Evolutionary conservation across 192 early-diverging fungal genomes (phyloP), one percentile per base, ranked within the genome.

Genomic region (Rhizoclosmatium globosum): DNA sequence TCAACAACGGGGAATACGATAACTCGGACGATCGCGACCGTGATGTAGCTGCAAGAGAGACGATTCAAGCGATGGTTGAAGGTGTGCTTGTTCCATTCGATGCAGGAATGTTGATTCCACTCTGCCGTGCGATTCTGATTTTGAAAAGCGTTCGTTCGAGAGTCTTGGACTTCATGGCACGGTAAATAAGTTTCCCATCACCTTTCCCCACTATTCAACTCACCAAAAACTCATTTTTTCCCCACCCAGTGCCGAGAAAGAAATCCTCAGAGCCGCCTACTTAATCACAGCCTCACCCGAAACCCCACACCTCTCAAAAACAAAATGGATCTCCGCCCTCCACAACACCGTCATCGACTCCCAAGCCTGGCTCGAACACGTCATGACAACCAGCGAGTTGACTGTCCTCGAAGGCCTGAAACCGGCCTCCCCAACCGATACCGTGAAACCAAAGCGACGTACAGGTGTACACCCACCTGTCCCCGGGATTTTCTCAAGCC

Each of bases 331-430:
- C 6, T 58, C 43, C 15, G 19, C 73, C 23, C 56, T 74, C 47
- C 62, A 64, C 60, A 57, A 59, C 9, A 74, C 15, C 23, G 73
- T 74, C 11, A 45, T 74, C 43, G 73, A 74, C 23, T 74, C 73
- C 19, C 73, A 74, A 23, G 73, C 59, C 9, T 74, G 73, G 73
- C 61, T 74, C 15, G 59, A 74, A 13, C 19, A 64, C 23, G 73
- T 74, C 41, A 62, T 74, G 73, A 74, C 59, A 43, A 74, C 44
- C n/a, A 42, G 31, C 21, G 73, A 74, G 38, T 59, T 74, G 13
- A 74, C 73, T 3, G 73, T 64, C 13, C 73, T 74, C n/a, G 73
- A 74, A 74, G 73, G 73, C 59, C 61, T 74, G 17, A 74, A 74
- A 23, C 73, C 73, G 9, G 43, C 59, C 6, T 7, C 48, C 9